A percentile compares a stretch with the other conserved stretches of the same genome.
phyloP scores from a whole-genome alignment of 2,329 filamentous ascomycete species.

The Leptosphaerulina australis region DNA sequence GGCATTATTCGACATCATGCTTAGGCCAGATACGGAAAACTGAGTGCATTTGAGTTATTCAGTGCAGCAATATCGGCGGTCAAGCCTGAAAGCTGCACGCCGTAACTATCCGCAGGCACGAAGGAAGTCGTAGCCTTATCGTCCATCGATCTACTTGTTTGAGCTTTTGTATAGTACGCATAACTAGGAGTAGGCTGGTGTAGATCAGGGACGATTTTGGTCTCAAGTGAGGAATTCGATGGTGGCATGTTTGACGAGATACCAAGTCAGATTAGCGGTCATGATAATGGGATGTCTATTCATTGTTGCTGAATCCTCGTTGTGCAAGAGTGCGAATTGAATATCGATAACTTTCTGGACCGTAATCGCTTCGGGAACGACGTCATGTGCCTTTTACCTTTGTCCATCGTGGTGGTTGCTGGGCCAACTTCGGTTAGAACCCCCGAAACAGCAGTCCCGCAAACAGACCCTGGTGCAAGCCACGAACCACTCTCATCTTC shows the following conservation, averaged over 20 bases:
- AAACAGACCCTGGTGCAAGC: constrained; percentile 20
- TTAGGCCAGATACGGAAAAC: not conserved
- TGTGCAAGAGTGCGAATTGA: too few relatives aligned
- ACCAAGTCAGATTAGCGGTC: constrained; percentile 15
- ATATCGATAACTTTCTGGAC: not conserved
- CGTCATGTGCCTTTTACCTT: constrained; percentile 5
- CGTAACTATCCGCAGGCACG: not conserved
- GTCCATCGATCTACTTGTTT: not conserved
- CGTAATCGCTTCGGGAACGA: not conserved
- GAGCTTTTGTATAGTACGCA: constrained; percentile 18
- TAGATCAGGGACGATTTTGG: not conserved
- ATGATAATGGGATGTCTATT: constrained; percentile 11
- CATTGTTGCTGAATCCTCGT: constrained; percentile 2
- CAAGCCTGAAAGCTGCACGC: not conserved
- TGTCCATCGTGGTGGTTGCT: constrained; percentile 6
- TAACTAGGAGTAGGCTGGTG: constrained; percentile 4
- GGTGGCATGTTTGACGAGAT: constrained; percentile 8
- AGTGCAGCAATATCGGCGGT: not conserved
- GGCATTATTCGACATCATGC: not conserved
- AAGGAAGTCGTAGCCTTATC: not conserved
- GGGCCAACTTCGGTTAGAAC: constrained; percentile 15
- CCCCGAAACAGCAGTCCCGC: constrained; percentile 13
- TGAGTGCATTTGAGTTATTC: not conserved
- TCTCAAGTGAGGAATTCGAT: not conserved
- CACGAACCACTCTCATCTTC: not conserved